These are phyloP conservation scores for Kodamaea leandrae DNA, from an alignment of 805 yeast genomes.

Conservation along the genomic window DNA sequence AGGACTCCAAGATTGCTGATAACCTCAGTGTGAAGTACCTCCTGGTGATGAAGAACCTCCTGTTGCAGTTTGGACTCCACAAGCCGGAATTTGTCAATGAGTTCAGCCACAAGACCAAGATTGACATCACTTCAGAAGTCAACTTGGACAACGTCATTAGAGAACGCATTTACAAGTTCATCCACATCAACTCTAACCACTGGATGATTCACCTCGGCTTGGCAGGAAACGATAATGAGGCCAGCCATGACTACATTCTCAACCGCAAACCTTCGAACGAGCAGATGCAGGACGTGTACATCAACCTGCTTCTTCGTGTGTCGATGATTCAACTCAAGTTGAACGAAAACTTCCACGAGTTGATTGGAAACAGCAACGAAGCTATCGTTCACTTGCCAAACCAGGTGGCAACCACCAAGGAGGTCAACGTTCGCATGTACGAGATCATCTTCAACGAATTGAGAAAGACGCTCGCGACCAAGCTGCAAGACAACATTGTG, in stretches of 20 bases:
- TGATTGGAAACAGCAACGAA: constrained; percentile 20
- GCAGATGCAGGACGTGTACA: constrained; percentile 22
- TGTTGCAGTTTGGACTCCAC: constrained; percentile 44
- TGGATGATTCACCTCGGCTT: constrained; percentile 42
- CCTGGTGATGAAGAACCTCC: constrained; percentile 37
- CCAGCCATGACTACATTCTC: constrained; percentile 36
- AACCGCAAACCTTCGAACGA: constrained; percentile 26
- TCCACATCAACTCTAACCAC: constrained; percentile 41
- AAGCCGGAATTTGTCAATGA: constrained; percentile 40
- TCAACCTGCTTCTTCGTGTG: constrained; percentile 24
- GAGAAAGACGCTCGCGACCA: constrained; percentile 8
- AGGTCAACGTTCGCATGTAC: constrained; percentile 42
- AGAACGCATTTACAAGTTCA: constrained; percentile 42
- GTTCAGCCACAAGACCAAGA: constrained; percentile 34
- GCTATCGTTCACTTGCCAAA: constrained; percentile 14
- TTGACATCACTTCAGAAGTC: constrained; percentile 23
- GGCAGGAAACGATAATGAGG: constrained; percentile 25
- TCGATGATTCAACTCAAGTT: constrained; percentile 40
- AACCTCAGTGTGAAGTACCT: constrained; percentile 35
- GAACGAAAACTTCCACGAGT: constrained; percentile 37
- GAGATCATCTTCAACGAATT: constrained; percentile 38
- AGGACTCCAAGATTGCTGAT: constrained; percentile 24
- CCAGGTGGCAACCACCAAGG: constrained; percentile 25
- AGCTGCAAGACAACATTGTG: constrained; percentile 14
- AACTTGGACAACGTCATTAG: constrained; percentile 34